Evolutionary conservation across 2,329 filamentous ascomycete species (phyloP).

Genomic region (Pseudocercospora crystallina): DNA sequence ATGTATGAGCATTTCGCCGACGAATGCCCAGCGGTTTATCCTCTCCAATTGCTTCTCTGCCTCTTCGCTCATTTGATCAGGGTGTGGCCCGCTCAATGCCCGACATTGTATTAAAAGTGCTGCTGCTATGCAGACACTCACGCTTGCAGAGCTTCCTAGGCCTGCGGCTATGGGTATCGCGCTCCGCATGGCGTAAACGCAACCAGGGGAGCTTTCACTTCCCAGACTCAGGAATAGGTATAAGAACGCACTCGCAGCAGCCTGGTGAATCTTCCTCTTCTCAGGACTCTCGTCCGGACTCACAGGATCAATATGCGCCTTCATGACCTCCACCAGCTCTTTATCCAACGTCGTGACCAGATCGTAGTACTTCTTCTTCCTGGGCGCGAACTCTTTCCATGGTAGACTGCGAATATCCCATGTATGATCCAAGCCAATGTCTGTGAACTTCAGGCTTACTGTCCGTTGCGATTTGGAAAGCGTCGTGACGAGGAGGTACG

Average conservation of each 20-base stretch:
- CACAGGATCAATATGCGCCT: constrained; percentile 73
- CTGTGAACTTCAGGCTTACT: constrained; percentile 83
- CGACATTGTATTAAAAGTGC: constrained; percentile 81
- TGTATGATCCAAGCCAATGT: constrained; percentile 83
- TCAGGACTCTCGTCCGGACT: constrained; percentile 64
- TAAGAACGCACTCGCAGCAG: constrained; percentile 80
- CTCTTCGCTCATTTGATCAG: constrained; percentile 84
- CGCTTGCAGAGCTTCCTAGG: constrained; percentile 89
- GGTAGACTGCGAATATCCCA: constrained; percentile 94
- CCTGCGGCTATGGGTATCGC: constrained; percentile 92
- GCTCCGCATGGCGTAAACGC: constrained; percentile 85
- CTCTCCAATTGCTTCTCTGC: constrained; percentile 87
- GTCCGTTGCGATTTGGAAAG: constrained; percentile 89
- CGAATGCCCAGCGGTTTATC: constrained; percentile 97
- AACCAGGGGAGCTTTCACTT: constrained; percentile 73
- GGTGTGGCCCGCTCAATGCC: constrained; percentile 84
- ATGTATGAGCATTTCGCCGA: constrained; percentile 95
- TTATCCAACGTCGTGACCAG: constrained; percentile 74
- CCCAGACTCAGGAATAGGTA: constrained; percentile 91
- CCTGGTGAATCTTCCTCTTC: constrained; percentile 78
- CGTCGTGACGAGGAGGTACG: constrained; percentile 92
- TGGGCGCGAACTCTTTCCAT: constrained; percentile 79
- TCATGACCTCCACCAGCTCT: constrained; percentile 76
- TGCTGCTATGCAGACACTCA: constrained; percentile 82
- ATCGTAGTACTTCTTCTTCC: constrained; percentile 95